Conservation (phyloP, 345 rosid genomes). For the Rhizophora apiculata region DNA sequence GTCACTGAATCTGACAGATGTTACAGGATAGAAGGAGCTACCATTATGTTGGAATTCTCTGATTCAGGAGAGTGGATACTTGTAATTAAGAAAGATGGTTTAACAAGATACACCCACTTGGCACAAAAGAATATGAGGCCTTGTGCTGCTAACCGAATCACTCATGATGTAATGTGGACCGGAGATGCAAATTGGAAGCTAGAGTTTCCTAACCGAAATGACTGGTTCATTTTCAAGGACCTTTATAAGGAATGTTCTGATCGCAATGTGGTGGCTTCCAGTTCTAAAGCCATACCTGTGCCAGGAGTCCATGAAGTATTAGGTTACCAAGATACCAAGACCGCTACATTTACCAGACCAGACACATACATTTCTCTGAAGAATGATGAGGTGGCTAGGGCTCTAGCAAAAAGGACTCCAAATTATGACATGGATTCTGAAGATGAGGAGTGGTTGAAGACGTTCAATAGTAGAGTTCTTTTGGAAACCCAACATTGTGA, state of each 20-base stretch:
- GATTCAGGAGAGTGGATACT: slow-evolving; percentile 69
- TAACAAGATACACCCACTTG: slow-evolving; percentile 38
- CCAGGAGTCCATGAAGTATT: slow-evolving; percentile 71
- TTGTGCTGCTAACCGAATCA: slow-evolving; percentile 51
- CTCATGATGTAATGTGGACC: slow-evolving; percentile 65
- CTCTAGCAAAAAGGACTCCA: slow-evolving; percentile 56
- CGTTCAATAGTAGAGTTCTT: slow-evolving; percentile 39
- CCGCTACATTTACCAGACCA: slow-evolving; percentile 48
- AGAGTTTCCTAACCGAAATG: slow-evolving; percentile 65
- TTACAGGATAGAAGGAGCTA: slow-evolving; percentile 64
- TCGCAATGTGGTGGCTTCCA: slow-evolving; percentile 46
- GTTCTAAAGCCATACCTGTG: slow-evolving; percentile 65
- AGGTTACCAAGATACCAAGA: slow-evolving; percentile 41
- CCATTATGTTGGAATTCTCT: slow-evolving; percentile 47
- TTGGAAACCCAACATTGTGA: slow-evolving; percentile 28
- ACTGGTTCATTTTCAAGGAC: slow-evolving; percentile 84
- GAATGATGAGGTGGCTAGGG: slow-evolving; percentile 77
- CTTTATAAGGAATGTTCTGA: slow-evolving; percentile 79
- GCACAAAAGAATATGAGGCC: slow-evolving; percentile 67
- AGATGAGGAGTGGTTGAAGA: slow-evolving; percentile 85
- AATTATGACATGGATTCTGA: slow-evolving; percentile 90
- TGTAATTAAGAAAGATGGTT: slow-evolving; percentile 54
- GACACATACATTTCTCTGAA: slow-evolving; percentile 50
- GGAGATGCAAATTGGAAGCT: slow-evolving; percentile 80
- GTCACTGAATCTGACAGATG: slow-evolving; percentile 59